Evolutionary conservation across 1,284 basidiomycete species (phyloP), one percentile per base, ranked within the genome.

Genomic region (Stereum hirsutum): DNA sequence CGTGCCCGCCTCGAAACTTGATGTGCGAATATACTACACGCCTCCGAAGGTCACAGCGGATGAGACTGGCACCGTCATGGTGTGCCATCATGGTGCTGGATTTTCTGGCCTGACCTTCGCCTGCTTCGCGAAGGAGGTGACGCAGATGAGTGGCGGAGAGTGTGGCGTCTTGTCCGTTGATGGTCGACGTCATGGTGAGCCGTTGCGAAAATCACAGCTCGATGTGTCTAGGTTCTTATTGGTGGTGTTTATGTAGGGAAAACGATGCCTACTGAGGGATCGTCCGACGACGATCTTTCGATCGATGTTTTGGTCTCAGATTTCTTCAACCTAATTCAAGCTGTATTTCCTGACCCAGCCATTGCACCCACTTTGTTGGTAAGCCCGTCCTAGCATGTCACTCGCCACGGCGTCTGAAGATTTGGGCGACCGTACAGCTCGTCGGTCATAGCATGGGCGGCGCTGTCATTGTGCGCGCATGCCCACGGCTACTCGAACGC

Each of bases 1-100:
- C 1, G 77, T 90, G 14, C 69, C 77, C 1, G 57, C 65, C 23
- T 74, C 75, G 19, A 72, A 67, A 27, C 72, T 89, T 5, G 76
- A 82, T 39, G 75, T 81, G 51, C 71, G 90, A 25, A 81, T 78
- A 2, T 94, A 93, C 62, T 85, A 91, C 58, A 84, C 87, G 0
- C 72, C 67, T 28, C 73, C 74, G 4, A 69, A 32, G 21, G 31
- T 33, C 6, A 14, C 41, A 15, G 27, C 67, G 53, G 56, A 69
- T 30, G 72, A 69, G n/a, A 62, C 64, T 2, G 70, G 67, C 6
- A 79, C 82, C 0, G 77, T 95, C 2, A 76, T 98, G 56, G 72
- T 98, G 2, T 89, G 89, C 60, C 93, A 97, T 56, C 95, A 99
- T 54, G 95, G 96, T 0, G 95, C 90, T 1, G 95, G 96, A 2